Percentiles rank a stretch among this genome's conserved stretches.
phyloP scores from a whole-genome alignment of 257 asterid genomes.

The Petrea volubilis region DNA sequence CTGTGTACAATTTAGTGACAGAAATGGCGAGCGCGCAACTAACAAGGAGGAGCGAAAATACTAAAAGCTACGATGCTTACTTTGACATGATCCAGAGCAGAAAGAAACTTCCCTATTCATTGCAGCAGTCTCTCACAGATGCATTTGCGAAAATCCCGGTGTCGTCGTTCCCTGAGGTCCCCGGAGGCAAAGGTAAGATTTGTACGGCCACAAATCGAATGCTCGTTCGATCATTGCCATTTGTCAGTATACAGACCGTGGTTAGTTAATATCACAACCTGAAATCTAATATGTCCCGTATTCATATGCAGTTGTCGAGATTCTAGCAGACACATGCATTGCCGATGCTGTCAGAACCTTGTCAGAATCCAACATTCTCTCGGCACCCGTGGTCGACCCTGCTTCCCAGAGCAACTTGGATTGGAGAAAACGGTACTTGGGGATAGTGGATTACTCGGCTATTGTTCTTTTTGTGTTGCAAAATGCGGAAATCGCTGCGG shows the following conservation, averaged over 20 bases:
- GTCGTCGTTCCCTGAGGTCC: constrained; percentile 79
- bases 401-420: constrained; percentile 41
- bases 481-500: constrained; percentile 80
- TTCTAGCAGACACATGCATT: constrained; percentile 60
- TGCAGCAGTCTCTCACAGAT: constrained; percentile 66
- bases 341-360: constrained; percentile 70
- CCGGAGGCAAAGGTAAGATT: constrained; percentile 75
- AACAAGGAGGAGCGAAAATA: constrained; percentile 13
- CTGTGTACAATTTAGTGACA: not conserved
- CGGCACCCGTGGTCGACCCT: constrained; percentile 77
- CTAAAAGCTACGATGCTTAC: constrained; percentile 66
- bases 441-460: constrained; percentile 80
- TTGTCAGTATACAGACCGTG: not conserved
- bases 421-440: constrained; percentile 77
- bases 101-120: constrained; percentile 54
- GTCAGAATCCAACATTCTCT: constrained; percentile 79
- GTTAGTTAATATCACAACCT: not conserved
- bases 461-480: constrained; percentile 85
- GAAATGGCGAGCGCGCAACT: constrained; percentile 48
- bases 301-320: constrained; percentile 63
- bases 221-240: not conserved
- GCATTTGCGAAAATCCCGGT: constrained; percentile 74
- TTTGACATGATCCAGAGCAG: constrained; percentile 68
- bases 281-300: not conserved
- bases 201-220: not conserved